A percentile compares a stretch with the other conserved stretches of the same genome.
phyloP scores from a whole-genome alignment of 2,329 filamentous ascomycete genomes.

The Verticillium isaacii region DNA sequence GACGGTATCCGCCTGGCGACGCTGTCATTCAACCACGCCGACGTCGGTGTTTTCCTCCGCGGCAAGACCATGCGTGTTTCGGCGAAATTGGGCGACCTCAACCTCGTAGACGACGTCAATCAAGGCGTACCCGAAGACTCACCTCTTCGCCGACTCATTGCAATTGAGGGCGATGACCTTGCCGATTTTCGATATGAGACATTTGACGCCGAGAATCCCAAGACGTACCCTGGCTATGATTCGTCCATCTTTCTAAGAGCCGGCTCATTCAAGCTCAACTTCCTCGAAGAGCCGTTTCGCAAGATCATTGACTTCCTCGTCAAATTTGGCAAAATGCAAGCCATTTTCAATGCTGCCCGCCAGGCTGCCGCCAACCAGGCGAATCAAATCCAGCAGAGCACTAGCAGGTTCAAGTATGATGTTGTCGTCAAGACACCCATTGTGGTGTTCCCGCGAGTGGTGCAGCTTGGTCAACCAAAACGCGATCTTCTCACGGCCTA shows the following conservation, averaged over 20 bases:
- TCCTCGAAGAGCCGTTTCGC: constrained; percentile 92
- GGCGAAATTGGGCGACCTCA: constrained; percentile 81
- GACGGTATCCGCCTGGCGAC: constrained; percentile 94
- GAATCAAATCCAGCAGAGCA: constrained; percentile 85
- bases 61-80: constrained; percentile 84
- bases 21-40: constrained; percentile 84
- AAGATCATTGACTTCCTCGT: constrained; percentile 98
- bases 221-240: constrained; percentile 88
- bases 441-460: constrained; percentile 81
- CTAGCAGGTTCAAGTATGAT: constrained; percentile 89
- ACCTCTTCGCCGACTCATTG: constrained; percentile 78
- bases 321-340: constrained; percentile 99
- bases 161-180: constrained; percentile 91
- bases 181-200: constrained; percentile 98
- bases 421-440: constrained; percentile 93
- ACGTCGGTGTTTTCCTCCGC: constrained; percentile 83
- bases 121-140: constrained; percentile 80
- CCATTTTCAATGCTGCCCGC: constrained; percentile 93
- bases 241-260: constrained; percentile 86
- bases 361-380: constrained; percentile 93
- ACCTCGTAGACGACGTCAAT: constrained; percentile 89
- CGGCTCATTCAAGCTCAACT: constrained; percentile 94
- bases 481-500: constrained; percentile 88
- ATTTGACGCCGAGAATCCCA: constrained; percentile 66
- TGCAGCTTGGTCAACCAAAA: constrained; percentile 63